phyloP scores from a whole-genome alignment of 2,329 filamentous ascomycete species.

The Mycosphaerella arachidis region DNA sequence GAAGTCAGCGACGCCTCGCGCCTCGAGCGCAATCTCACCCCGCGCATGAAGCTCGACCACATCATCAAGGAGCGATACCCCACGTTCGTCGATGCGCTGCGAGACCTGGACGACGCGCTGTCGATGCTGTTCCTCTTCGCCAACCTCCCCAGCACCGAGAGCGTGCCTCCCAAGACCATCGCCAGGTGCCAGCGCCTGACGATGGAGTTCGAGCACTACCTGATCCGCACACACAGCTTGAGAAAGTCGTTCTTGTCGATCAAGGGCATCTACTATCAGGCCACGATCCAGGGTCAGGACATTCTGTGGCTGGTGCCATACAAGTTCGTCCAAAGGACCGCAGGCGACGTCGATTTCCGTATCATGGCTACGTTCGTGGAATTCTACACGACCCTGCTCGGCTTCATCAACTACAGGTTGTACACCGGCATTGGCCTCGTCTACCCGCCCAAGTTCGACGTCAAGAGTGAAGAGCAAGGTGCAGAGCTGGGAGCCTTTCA shows the following conservation, averaged over 20 bases:
- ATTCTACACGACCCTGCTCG: constrained; percentile 94
- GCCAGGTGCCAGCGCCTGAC: constrained; percentile 88
- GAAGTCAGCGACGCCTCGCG: constrained; percentile 85
- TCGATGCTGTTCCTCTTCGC: constrained; percentile 98
- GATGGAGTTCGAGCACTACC: constrained; percentile 95
- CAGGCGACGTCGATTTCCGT: constrained; percentile 92
- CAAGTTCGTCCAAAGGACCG: constrained; percentile 92
- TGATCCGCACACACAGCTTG: constrained; percentile 85
- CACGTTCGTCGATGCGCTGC: constrained; percentile 87
- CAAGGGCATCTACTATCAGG: constrained; percentile 99
- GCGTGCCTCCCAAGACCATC: constrained; percentile 92
- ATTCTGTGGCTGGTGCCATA: constrained; percentile 97
- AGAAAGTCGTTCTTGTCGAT: constrained; percentile 97
- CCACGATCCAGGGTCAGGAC: constrained; percentile 93
- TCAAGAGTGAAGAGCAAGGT: constrained; percentile 78
- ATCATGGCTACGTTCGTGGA: constrained; percentile 99
- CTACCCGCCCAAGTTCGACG: constrained; percentile 92
- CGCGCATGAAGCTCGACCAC: constrained; percentile 87
- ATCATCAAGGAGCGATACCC: constrained; percentile 98
- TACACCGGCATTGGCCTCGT: constrained; percentile 89
- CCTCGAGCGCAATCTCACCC: constrained; percentile 85
- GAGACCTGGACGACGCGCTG: constrained; percentile 92
- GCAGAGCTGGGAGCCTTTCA: constrained; percentile 89
- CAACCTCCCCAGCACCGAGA: constrained; percentile 83
- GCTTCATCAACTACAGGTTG: constrained; percentile 92